Evolutionary conservation across 176 grass and related monocot genomes (phyloP), one percentile per base, ranked within the genome.

Genomic region (Chrysopogon serrulatus): DNA sequence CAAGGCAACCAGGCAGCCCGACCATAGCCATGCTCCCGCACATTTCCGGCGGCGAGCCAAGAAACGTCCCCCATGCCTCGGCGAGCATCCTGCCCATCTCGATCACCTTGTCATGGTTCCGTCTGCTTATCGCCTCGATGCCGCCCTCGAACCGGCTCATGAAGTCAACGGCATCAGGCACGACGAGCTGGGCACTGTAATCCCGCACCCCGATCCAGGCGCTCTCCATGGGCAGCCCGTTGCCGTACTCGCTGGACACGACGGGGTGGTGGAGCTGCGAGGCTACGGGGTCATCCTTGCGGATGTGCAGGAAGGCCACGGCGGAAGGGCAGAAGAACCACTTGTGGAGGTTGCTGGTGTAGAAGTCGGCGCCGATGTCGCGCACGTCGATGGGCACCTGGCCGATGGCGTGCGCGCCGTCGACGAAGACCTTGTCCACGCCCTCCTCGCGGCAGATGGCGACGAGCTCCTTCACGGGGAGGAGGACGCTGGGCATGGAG

Each of bases 331-430:
- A 96, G 42, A 99, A 99, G 87, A 99, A 94, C 96, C 96, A 99
- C 74, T 99, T 99, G 86, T 99, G 91, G 57, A 99, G 91, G 76
- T 99, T 99, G 83, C 93, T 99, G 61, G 96, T 91, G 78, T 96
- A 99, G 84, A 94, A 96, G 54, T 99, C 96, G 4, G 96, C 96
- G 18, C 91, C 96, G 40, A 99, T 94, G n/a, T 89, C 91, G 34
- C 81, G 56, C n/a, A 99, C 74, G 65, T 99, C 91, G 8, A 99
- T 81, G 17, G 89, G 83, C 9, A 99, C 89, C 59, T 90, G 92
- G 64, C 96, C 96, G 14, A 99, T 96, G 13, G 96, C 86, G 44
- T 99, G 96, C 0, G 96, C 96, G 1, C 81, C 96, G 42, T 99
- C 93, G 1, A 99, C 74, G 69, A 99, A 99, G 23, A 99, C 90